Percentiles rank a stretch among this genome's conserved stretches.
Evolutionary conservation across 169 alveolate species (phyloP).

Genomic region (Plasmodium billcollinsi): DNA sequence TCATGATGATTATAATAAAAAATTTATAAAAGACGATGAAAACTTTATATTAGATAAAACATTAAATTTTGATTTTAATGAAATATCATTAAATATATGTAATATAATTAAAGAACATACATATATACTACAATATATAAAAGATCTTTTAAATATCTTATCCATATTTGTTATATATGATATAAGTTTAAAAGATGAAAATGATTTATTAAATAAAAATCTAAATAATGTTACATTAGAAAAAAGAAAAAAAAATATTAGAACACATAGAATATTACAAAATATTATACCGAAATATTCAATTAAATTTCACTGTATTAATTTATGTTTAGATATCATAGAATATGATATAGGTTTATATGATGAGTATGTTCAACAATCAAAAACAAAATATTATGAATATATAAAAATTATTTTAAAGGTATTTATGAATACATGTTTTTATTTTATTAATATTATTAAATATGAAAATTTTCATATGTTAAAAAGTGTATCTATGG

Average conservation of each 20-base stretch:
- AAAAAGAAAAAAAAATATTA: constrained; percentile 32
- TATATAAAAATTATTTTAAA: constrained; percentile 53
- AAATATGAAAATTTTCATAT: constrained; percentile 36
- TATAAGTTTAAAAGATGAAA: constrained; percentile 62
- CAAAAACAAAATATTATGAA: constrained; percentile 58
- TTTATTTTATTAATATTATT: constrained; percentile 55
- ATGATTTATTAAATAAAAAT: constrained; percentile 23
- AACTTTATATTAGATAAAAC: constrained; percentile 3
- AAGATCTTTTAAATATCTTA: constrained; percentile 44
- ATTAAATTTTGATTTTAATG: constrained; percentile 42
- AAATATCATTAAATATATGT: constrained; percentile 59
- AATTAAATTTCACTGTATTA: constrained; percentile 67
- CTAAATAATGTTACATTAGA: constrained; percentile 1
- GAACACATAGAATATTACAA: constrained; percentile 64
- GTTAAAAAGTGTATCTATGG: constrained; percentile 70
- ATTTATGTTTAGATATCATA: constrained; percentile 53
- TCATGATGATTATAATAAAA: not conserved
- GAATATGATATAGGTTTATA: constrained; percentile 71
- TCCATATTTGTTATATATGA: constrained; percentile 63
- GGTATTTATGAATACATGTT: constrained; percentile 60
- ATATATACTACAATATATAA: constrained; percentile 40
- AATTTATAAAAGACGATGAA: not conserved
- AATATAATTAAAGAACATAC: constrained; percentile 66
- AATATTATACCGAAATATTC: constrained; percentile 63
- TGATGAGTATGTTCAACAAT: constrained; percentile 66